Base-by-base conservation (phyloP, 139 green algal species). In the Coelastrella sp. region DNA sequence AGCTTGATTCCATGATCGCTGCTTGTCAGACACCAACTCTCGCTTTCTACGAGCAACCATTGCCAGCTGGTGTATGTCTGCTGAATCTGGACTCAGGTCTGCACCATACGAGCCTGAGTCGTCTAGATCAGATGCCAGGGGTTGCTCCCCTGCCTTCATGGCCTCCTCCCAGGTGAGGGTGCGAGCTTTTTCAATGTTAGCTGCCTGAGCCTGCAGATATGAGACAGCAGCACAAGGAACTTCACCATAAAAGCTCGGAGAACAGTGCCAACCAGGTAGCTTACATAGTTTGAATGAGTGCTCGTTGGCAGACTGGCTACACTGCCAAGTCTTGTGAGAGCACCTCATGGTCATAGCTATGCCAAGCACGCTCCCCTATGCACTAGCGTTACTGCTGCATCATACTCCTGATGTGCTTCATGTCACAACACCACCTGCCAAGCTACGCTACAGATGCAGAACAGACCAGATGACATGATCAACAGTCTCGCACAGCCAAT, bases 31-130 rank as follows among this genome's bases (percentile, higher is more conserved):
- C 34, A 85, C 64, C 23, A 30, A 19, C 17, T 51, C 45, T 19
- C 64, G 43, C 15, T 51, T 53, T 5, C 17, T 15, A 17, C 79
- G 32, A 25, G 53, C 64, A 27, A 17, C 45, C 5, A 8, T 40
- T 21, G 79, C 79, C 43, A 79, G 79, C 79, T 85, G 79, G 79
- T 85, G 79, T 37, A 85, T 38, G 32, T 85, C 79, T 4, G 43
- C 19, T 25, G 43, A 15, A 35, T 35, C 63, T 21, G 17, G 9
- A 23, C 6, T 19, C 21, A n/a, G 3, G 4, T 85, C 35, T 9
- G 30, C 2, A 25, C 45, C 48, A 23, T 66, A 71, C 3, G 21
- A 19, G 21, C 53, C 21, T 9, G 17, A 9, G 8, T 83, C 57
- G 25, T 83, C 76, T 2, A 23, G 2, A 43, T 69, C 62, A n/a